A percentile compares a stretch with the other conserved stretches of the same genome.
These are phyloP conservation scores for Aspergillus sp. DNA, from an alignment of 2,329 filamentous ascomycete species.

Conservation along the genomic window DNA sequence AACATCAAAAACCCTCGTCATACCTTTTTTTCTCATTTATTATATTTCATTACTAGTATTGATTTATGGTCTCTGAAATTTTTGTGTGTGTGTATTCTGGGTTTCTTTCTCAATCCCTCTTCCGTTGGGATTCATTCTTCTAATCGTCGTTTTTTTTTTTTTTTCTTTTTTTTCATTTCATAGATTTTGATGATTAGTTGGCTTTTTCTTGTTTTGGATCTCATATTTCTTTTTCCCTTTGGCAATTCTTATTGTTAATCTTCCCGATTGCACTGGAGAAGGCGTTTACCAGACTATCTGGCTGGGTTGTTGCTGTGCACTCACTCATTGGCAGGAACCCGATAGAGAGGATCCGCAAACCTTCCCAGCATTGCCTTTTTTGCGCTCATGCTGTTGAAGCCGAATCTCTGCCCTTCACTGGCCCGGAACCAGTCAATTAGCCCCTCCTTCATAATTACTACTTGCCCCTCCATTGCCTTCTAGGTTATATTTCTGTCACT, in stretches of 20 bases:
- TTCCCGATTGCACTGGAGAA: constrained; percentile 2
- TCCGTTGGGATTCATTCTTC: background rate
- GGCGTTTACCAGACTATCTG: constrained; percentile 5
- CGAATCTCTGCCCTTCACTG: constrained; percentile 22
- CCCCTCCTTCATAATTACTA: constrained; percentile 18
- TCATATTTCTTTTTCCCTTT: constrained; percentile 1
- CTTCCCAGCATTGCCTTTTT: constrained; percentile 26
- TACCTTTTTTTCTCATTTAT: constrained; percentile 1
- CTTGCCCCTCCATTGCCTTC: constrained; percentile 11
- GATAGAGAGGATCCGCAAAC: constrained; percentile 23
- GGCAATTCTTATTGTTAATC: constrained; percentile 15
- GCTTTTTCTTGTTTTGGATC: background rate
- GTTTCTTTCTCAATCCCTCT: background rate
- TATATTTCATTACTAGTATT: constrained; percentile 4
- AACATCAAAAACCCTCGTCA: constrained; percentile 6
- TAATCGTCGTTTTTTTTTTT: background rate
- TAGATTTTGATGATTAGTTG: background rate
- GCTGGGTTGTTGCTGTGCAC: constrained; percentile 13
- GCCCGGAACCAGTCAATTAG: constrained; percentile 19
- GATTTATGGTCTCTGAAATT: background rate
- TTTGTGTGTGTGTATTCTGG: constrained; percentile 9
- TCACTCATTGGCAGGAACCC: constrained; percentile 13
- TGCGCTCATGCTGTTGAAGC: constrained; percentile 24
- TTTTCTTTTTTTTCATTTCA: background rate
- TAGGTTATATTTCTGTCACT: constrained; percentile 8